These are phyloP conservation scores for Hericium erinaceus DNA, from an alignment of 768 basidiomycete genomes.

Conservation along the genomic window DNA sequence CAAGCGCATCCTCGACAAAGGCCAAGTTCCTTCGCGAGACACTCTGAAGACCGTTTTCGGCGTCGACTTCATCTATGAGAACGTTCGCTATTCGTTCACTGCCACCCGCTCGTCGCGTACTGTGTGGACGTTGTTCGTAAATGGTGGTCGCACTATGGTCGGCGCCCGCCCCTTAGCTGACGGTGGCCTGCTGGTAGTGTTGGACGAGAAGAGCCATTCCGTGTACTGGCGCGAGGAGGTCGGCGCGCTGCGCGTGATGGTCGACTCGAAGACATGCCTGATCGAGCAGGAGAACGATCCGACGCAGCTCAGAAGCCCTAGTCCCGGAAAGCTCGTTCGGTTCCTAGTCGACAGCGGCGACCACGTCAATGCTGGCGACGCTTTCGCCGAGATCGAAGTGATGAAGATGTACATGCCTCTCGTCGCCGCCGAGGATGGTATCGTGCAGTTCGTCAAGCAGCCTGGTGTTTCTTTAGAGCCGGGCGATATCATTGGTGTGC, in stretches of 20 bases:
- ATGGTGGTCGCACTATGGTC: constrained; percentile 88
- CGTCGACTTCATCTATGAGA: constrained; percentile 97
- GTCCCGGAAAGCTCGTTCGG: constrained; percentile 91
- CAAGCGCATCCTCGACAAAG: constrained; percentile 93
- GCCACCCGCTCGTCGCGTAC: constrained; percentile 84
- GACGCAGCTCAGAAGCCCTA: constrained; percentile 91
- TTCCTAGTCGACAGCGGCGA: constrained; percentile 96
- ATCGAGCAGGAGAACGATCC: constrained; percentile 99
- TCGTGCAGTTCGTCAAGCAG: constrained; percentile 94
- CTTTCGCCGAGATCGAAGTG: constrained; percentile 97
- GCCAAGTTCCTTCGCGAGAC: constrained; percentile 92
- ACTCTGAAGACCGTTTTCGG: constrained; percentile 94
- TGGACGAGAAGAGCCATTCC: constrained; percentile 94
- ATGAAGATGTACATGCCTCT: constrained; percentile 99
- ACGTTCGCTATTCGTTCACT: constrained; percentile 90
- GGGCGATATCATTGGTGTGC: constrained; percentile 94
- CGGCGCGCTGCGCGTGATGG: constrained; percentile 83
- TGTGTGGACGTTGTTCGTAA: constrained; percentile 91
- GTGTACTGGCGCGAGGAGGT: constrained; percentile 99
- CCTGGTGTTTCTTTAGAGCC: constrained; percentile 95
- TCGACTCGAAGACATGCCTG: constrained; percentile 95
- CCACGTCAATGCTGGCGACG: constrained; percentile 92
- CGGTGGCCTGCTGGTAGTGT: constrained; percentile 83
- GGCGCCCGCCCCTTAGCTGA: constrained; percentile 90
- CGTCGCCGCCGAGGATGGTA: constrained; percentile 87